phyloP scores from a whole-genome alignment of 768 basidiomycete genomes.

The Megacollybia marginata region DNA sequence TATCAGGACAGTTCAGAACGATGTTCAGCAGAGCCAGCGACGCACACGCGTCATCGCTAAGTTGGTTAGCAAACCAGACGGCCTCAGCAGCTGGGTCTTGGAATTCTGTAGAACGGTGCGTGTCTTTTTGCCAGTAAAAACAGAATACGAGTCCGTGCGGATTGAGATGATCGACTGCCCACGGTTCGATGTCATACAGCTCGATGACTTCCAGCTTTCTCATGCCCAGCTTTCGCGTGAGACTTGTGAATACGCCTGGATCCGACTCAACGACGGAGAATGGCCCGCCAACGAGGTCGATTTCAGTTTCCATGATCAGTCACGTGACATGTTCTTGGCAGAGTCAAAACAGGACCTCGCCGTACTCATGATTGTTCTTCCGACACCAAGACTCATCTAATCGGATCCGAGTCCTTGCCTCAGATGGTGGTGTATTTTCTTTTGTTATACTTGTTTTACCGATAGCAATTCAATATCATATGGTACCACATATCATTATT shows the following conservation, averaged over 20 bases:
- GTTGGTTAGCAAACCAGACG: conserved; percentile 66
- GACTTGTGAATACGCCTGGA: conserved; percentile 53
- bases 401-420: too few relatives aligned
- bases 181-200: conserved; percentile 56
- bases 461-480: too few relatives aligned
- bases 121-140: conserved; percentile 48
- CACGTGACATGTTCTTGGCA: too few relatives aligned
- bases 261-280: conserved; percentile 58
- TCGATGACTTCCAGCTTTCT: conserved; percentile 47
- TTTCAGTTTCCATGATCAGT: too few relatives aligned
- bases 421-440: too few relatives aligned
- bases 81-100: conserved; percentile 46
- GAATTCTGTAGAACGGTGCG: conserved; percentile 37
- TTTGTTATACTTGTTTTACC: too few relatives aligned
- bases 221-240: conserved; percentile 48
- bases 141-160: conserved; percentile 59
- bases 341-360: too few relatives aligned
- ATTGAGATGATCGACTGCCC: conserved; percentile 52
- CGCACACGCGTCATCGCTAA: conserved; percentile 60
- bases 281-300: conserved; percentile 26
- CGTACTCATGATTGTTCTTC: too few relatives aligned
- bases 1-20: conserved; percentile 44
- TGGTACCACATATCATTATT: too few relatives aligned
- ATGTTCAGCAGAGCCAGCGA: conserved; percentile 58
- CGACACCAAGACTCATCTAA: too few relatives aligned